These are phyloP conservation scores for Tympanopsis confertula DNA, from an alignment of 2,329 filamentous ascomycete species.

Conservation along the genomic window DNA sequence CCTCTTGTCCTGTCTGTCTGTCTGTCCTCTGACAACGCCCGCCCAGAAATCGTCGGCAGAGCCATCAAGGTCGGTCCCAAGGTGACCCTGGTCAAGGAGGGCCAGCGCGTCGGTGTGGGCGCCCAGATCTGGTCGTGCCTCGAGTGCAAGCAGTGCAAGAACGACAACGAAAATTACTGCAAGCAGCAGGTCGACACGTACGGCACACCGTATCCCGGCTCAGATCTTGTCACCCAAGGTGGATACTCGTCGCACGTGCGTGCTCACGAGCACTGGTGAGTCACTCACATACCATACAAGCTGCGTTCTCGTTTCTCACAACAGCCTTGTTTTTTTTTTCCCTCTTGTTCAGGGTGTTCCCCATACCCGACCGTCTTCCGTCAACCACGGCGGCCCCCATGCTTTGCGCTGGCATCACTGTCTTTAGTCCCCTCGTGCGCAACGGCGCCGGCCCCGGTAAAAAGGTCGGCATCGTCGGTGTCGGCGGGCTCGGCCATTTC, in stretches of 20 bases:
- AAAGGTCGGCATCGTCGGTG: constrained; percentile 65
- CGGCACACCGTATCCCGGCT: constrained; percentile 34
- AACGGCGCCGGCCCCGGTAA: constrained; percentile 67
- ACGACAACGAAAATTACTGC: constrained; percentile 44
- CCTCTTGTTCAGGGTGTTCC: constrained; percentile 36
- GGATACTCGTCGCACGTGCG: constrained; percentile 55
- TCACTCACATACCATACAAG: no score
- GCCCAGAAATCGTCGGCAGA: constrained; percentile 53
- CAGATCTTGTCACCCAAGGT: constrained; percentile 50
- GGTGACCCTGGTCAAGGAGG: constrained; percentile 43
- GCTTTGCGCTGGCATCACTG: constrained; percentile 76
- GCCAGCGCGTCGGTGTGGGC: constrained; percentile 40
- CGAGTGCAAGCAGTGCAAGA: constrained; percentile 39
- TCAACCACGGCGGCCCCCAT: constrained; percentile 60
- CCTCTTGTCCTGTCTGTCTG: constrained; percentile 6
- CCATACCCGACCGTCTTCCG: constrained; percentile 63
- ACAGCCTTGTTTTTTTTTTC: neutral
- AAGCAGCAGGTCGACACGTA: constrained; percentile 36
- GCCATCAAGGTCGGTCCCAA: constrained; percentile 56
- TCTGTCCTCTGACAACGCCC: constrained; percentile 1
- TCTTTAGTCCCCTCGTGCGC: constrained; percentile 66
- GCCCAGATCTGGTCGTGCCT: constrained; percentile 41
- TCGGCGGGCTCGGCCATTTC: constrained; percentile 64
- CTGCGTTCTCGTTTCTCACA: neutral
- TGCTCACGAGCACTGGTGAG: constrained; percentile 63